Evolutionary conservation across 1,284 basidiomycete species (phyloP).

Genomic region (Tilletia walkeri): DNA sequence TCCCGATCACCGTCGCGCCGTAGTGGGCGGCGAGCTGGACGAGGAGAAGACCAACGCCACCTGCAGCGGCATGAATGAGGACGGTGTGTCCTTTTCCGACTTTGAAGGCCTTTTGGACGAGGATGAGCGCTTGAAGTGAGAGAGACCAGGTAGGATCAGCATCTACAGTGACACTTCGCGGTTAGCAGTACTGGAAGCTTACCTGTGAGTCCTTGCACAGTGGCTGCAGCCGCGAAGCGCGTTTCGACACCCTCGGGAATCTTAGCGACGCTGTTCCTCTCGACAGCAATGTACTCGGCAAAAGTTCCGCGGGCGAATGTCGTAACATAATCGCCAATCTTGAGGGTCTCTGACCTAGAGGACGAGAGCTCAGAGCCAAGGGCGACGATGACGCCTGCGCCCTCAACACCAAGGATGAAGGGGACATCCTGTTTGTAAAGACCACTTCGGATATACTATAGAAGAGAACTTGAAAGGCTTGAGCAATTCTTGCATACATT

Average conservation of each 20-base stretch:
- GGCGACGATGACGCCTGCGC: constrained; percentile 70
- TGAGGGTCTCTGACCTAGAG: constrained; percentile 55
- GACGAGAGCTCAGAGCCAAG: constrained; percentile 56
- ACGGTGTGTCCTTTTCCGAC: constrained; percentile 68
- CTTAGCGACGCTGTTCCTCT: constrained; percentile 67
- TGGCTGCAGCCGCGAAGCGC: constrained; percentile 67
- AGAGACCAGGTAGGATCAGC: neutral
- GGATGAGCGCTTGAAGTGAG: constrained; percentile 63
- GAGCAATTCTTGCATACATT: too few relatives aligned
- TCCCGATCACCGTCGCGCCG: constrained; percentile 88
- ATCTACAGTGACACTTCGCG: too few relatives aligned
- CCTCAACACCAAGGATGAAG: constrained; percentile 74
- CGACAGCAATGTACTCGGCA: constrained; percentile 72
- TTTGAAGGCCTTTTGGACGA: constrained; percentile 78
- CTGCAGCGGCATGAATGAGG: constrained; percentile 85
- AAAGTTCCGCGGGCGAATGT: constrained; percentile 65
- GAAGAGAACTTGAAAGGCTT: too few relatives aligned
- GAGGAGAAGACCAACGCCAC: constrained; percentile 64
- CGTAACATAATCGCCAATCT: constrained; percentile 67
- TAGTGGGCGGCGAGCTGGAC: constrained; percentile 58
- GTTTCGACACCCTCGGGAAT: constrained; percentile 63
- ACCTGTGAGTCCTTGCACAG: constrained; percentile 74
- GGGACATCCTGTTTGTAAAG: constrained; percentile 66
- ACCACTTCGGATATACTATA: constrained; percentile 54
- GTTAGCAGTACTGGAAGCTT: too few relatives aligned